Base-by-base conservation (phyloP, 2,329 filamentous ascomycete species). In the Teratosphaeria destructans region DNA sequence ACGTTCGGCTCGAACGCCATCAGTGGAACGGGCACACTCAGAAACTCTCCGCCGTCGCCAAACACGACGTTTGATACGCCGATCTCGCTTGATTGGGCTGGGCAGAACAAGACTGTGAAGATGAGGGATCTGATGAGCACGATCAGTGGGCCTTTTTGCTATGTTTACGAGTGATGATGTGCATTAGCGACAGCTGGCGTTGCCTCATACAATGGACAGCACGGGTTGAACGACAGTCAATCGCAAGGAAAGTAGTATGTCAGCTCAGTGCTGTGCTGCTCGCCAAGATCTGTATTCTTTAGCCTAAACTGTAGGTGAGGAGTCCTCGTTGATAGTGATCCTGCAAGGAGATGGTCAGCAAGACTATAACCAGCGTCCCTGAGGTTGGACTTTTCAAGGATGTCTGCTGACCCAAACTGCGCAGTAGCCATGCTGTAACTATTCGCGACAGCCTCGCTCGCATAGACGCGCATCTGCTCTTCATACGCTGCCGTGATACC, bases 371-470 rank as follows among this genome's bases (percentile, higher is more conserved):
- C 29, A 32, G 29, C 29, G 29, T 32, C 29, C 7, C 29, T 32
- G 7, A 7, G 29, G 4, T 32, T 32, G 7, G 29, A 39, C 5
- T 6, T 11, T 16, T 43, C 11, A 2, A 43, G 37, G 37, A 43
- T 49, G 10, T 49, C 5, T 10, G 23, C 43, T 19, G 5, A 49
- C 7, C 65, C 63, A 67, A 83, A 82, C 16, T 70, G 66, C 1
- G 60, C 62, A 2, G 59, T 71, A 1, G 81, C 82, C 59, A 74
- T 67, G 0, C 71, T 74, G 64, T 84, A 86, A 59, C 83, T 86
- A 53, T 70, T 63, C 32, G 70, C 67, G 11, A 87, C 85, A 2
- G 82, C 81, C 66, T 79, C 77, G 64, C 80, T 82, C 0, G 66
- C 83, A 69, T 85, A 85, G 0, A 82, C 65, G 56, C 73, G 70